Conservation (phyloP, 768 basidiomycete species). For the Nevesoporus exiguus region DNA sequence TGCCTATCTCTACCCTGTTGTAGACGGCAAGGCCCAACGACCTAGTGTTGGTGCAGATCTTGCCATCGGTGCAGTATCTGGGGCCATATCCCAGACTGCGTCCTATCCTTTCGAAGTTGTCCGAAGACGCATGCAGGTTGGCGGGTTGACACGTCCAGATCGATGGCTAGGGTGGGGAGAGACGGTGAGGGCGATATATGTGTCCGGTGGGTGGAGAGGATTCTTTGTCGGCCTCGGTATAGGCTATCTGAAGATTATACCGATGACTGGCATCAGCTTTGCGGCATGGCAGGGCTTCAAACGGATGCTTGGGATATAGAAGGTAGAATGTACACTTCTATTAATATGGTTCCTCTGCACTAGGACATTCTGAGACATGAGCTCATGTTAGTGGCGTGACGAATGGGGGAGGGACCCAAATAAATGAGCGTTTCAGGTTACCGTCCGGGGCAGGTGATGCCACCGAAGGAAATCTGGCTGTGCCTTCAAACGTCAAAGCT, state of each 20-base stretch:
- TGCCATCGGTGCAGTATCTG: slow-evolving; percentile 79
- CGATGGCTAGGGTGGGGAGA: slow-evolving; percentile 77
- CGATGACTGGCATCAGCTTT: slow-evolving; percentile 93
- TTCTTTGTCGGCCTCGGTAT: slow-evolving; percentile 91
- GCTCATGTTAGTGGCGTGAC: not conserved
- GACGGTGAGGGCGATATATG: slow-evolving; percentile 67
- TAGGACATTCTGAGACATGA: not conserved
- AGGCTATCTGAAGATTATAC: slow-evolving; percentile 91
- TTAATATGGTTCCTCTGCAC: not conserved
- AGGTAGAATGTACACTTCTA: slow-evolving; percentile 6
- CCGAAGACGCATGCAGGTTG: slow-evolving; percentile 92
- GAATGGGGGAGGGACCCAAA: not conserved
- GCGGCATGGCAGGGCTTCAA: slow-evolving; percentile 74
- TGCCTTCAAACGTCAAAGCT: not conserved
- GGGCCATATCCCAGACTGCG: slow-evolving; percentile 80
- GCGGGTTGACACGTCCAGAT: slow-evolving; percentile 74
- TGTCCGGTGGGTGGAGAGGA: slow-evolving; percentile 70
- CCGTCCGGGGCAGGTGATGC: not conserved
- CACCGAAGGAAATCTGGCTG: not conserved
- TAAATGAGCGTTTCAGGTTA: not conserved
- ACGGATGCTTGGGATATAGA: slow-evolving; percentile 28
- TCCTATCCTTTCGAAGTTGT: slow-evolving; percentile 96
- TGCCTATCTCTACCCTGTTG: slow-evolving; percentile 51
- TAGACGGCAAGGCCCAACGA: slow-evolving; percentile 37
- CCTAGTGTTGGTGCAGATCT: slow-evolving; percentile 62